These are phyloP conservation scores for Geotrichum macrosporum DNA, from an alignment of 1,139 yeast genomes.

Conservation along the genomic window DNA sequence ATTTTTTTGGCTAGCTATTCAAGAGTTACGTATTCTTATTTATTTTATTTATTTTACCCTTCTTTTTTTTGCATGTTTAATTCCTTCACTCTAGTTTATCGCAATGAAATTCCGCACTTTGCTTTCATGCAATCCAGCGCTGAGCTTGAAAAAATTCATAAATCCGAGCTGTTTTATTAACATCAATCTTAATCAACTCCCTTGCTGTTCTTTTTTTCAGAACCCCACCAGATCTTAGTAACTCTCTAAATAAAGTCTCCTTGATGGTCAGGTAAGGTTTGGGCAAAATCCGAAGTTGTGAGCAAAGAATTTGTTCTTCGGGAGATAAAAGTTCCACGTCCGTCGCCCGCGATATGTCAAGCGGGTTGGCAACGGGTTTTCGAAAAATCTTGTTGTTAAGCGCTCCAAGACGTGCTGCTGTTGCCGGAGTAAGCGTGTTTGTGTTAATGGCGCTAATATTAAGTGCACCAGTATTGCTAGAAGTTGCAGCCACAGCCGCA, in stretches of 20 bases:
- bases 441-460: slow-evolving; percentile 17
- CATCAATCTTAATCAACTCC: slow-evolving; percentile 78
- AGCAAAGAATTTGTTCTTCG: slow-evolving; percentile 82
- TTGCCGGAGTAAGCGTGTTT: slow-evolving; percentile 22
- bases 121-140: slow-evolving; percentile 65
- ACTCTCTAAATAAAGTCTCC: slow-evolving; percentile 84
- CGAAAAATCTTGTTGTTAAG: slow-evolving; percentile 25
- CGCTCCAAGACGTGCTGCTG: slow-evolving; percentile 18
- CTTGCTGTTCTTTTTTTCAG: slow-evolving; percentile 79
- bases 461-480: slow-evolving; percentile 12
- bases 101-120: no score
- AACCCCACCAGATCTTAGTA: slow-evolving; percentile 77
- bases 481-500: slow-evolving; percentile 17
- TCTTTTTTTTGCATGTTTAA: no score
- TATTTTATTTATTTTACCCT: no score
- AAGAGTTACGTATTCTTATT: no score
- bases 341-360: slow-evolving; percentile 75
- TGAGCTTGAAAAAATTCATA: slow-evolving; percentile 90
- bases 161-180: slow-evolving; percentile 76
- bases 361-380: slow-evolving; percentile 35
- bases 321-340: slow-evolving; percentile 77
- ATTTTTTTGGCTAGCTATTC: no score
- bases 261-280: slow-evolving; percentile 92
- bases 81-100: no score
- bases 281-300: slow-evolving; percentile 78